These are phyloP conservation scores for Taphrina flavorubra DNA, from an alignment of 1,139 yeast species.

Conservation along the genomic window DNA sequence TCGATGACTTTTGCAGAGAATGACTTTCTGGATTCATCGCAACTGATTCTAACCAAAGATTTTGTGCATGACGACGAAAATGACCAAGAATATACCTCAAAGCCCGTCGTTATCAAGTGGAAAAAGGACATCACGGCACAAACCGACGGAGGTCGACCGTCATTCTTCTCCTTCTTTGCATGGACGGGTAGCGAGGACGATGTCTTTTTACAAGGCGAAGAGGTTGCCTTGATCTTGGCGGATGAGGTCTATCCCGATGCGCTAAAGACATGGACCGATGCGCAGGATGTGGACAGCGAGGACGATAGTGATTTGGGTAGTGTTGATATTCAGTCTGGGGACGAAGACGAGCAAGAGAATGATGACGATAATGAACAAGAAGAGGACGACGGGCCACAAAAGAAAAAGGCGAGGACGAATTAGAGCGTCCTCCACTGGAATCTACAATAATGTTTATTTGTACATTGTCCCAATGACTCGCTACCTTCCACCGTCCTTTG, in stretches of 20 bases:
- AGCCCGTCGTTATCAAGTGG: slow-evolving; percentile 51
- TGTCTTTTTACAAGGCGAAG: slow-evolving; percentile 51
- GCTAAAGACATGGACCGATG: slow-evolving; percentile 49
- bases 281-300: slow-evolving; percentile 48
- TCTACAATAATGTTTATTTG: too few relatives aligned
- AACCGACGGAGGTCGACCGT: slow-evolving; percentile 48
- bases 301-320: slow-evolving; percentile 47
- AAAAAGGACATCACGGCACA: slow-evolving; percentile 51
- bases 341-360: slow-evolving; percentile 45
- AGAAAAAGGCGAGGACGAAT: slow-evolving; percentile 45
- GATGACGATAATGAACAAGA: slow-evolving; percentile 46
- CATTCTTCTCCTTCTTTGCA: slow-evolving; percentile 51
- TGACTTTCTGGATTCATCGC: slow-evolving; percentile 49
- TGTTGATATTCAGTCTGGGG: slow-evolving; percentile 46
- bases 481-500: too few relatives aligned
- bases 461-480: too few relatives aligned
- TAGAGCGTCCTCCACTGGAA: neutral
- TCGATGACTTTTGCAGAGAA: slow-evolving; percentile 52
- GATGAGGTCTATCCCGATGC: slow-evolving; percentile 56
- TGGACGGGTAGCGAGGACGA: slow-evolving; percentile 53
- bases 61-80: slow-evolving; percentile 46
- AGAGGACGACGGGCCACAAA: slow-evolving; percentile 46
- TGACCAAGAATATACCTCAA: slow-evolving; percentile 46
- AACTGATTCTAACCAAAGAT: slow-evolving; percentile 30
- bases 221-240: slow-evolving; percentile 52